Conservation (phyloP, 2,329 filamentous ascomycete species). For the Phialophora tarda region DNA sequence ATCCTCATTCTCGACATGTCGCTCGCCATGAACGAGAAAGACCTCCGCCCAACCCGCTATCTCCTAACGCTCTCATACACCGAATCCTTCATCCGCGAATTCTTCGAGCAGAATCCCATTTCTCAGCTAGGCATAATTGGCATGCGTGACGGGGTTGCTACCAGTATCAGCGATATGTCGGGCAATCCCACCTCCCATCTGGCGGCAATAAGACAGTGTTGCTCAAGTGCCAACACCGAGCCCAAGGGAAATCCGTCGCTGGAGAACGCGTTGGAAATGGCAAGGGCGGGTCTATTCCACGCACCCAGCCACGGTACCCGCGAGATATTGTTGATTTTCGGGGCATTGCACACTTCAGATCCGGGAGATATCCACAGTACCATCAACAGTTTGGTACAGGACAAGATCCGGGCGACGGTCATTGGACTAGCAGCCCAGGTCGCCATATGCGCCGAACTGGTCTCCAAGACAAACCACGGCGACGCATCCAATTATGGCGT, state of each 20-base stretch:
- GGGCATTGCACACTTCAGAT: constrained; percentile 86
- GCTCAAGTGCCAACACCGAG: constrained; percentile 47
- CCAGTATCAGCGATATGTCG: constrained; percentile 84
- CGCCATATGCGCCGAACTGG: constrained; percentile 88
- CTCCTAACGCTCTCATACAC: constrained; percentile 81
- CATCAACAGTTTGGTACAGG: constrained; percentile 75
- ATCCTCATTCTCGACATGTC: constrained; percentile 91
- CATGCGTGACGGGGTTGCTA: constrained; percentile 88
- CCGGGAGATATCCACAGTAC: constrained; percentile 95
- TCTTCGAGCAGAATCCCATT: constrained; percentile 98
- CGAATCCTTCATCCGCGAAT: constrained; percentile 86
- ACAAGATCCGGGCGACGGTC: constrained; percentile 85
- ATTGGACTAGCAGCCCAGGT: constrained; percentile 91
- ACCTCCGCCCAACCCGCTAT: constrained; percentile 86
- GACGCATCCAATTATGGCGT: constrained; percentile 75
- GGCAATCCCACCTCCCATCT: constrained; percentile 92
- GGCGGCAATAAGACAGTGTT: constrained; percentile 71
- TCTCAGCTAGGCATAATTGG: constrained; percentile 91
- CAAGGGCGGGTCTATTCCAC: constrained; percentile 87
- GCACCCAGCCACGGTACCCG: constrained; percentile 91
- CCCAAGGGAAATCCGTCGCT: constrained; percentile 74
- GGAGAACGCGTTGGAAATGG: constrained; percentile 96
- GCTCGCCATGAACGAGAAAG: constrained; percentile 92
- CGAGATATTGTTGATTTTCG: constrained; percentile 90
- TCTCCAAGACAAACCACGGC: constrained; percentile 82